phyloP scores from a whole-genome alignment of 805 yeast genomes.

The Cyberlindnera euphorbiae region DNA sequence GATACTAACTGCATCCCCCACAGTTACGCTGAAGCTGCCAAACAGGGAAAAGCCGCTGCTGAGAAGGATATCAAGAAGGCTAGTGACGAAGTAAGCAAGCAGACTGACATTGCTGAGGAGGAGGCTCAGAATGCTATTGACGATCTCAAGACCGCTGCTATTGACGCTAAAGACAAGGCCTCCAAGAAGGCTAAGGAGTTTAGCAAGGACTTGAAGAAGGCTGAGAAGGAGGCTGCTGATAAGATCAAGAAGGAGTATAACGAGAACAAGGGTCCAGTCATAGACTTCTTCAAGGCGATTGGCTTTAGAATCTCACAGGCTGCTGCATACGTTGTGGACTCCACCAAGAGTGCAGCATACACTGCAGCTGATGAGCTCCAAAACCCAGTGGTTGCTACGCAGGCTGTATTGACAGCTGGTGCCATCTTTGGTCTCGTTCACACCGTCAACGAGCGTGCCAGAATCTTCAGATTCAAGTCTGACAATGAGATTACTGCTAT shows the following conservation, averaged over 20 bases:
- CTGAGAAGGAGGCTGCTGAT: constrained; percentile 31
- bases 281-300: constrained; percentile 18
- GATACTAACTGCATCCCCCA: constrained; percentile 1
- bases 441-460: constrained; percentile 47
- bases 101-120: constrained; percentile 8
- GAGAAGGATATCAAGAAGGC: constrained; percentile 15
- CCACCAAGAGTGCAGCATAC: constrained; percentile 20
- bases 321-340: constrained; percentile 16
- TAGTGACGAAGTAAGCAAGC: constrained; percentile 9
- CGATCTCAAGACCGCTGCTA: constrained; percentile 17
- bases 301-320: constrained; percentile 22
- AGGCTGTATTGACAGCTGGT: constrained; percentile 44
- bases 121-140: constrained; percentile 21
- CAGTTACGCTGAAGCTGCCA: constrained; percentile 21
- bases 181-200: constrained; percentile 25
- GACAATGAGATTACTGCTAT: constrained; percentile 45
- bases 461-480: constrained; percentile 38
- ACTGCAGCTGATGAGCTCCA: constrained; percentile 40
- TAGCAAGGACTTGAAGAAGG: constrained; percentile 25
- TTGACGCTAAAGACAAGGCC: constrained; percentile 16
- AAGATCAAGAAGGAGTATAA: constrained; percentile 30
- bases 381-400: constrained; percentile 59
- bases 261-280: constrained; percentile 25
- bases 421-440: constrained; percentile 44
- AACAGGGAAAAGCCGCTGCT: constrained; percentile 15